Evolutionary conservation across 306 rosid genomes (phyloP).

Genomic region (Sphenostylis stenocarpa): DNA sequence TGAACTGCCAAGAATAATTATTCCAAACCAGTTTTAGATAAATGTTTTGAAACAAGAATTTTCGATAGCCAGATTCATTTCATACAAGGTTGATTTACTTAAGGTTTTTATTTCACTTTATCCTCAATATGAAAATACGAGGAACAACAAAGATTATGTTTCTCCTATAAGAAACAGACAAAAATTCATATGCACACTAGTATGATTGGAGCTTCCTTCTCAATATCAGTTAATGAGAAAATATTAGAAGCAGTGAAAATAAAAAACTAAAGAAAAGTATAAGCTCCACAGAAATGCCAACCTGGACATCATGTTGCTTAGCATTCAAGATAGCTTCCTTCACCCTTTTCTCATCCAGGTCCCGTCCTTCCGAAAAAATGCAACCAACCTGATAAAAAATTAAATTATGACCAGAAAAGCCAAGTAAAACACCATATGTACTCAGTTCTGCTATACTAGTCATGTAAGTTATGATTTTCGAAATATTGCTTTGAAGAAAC

Average conservation of each 20-base stretch:
- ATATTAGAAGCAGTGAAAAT: constrained; percentile 17
- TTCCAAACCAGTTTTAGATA: constrained; percentile 31
- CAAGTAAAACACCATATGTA: not conserved
- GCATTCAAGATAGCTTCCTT: constrained; percentile 48
- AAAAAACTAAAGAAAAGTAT: not conserved
- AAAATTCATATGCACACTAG: constrained; percentile 18
- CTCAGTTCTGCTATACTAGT: not conserved
- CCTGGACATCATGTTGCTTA: constrained; percentile 60
- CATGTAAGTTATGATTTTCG: not conserved
- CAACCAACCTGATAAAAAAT: constrained; percentile 70
- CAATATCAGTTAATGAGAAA: constrained; percentile 4
- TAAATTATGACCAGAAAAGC: constrained; percentile 11
- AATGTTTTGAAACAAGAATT: constrained; percentile 9
- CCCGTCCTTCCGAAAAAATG: constrained; percentile 51
- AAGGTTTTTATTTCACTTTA: constrained; percentile 25
- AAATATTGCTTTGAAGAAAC: not conserved
- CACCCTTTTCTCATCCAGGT: constrained; percentile 52
- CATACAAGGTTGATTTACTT: not conserved
- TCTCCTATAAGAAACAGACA: not conserved
- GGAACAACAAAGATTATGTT: not conserved
- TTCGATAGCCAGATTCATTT: constrained; percentile 19
- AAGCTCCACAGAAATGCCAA: constrained; percentile 38
- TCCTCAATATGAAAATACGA: constrained; percentile 10
- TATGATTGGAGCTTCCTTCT: not conserved
- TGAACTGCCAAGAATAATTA: constrained; percentile 55